Percentiles rank a stretch among this genome's conserved stretches.
phyloP scores from a whole-genome alignment of 805 yeast species.

The Aciculoconidium aculeatum region DNA sequence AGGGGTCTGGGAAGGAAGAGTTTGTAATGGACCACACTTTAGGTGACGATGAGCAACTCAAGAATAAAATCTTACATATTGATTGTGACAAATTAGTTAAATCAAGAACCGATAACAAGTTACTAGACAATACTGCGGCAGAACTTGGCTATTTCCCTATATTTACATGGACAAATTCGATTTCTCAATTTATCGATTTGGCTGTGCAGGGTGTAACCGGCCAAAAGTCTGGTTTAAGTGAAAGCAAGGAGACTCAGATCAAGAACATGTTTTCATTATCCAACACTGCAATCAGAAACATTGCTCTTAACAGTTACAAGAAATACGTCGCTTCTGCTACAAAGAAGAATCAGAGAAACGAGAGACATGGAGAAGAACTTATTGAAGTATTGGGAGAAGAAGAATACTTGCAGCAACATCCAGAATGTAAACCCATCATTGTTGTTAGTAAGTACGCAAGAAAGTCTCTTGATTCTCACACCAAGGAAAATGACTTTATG shows the following conservation, averaged over 20 bases:
- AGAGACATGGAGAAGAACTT: slow-evolving; percentile 17
- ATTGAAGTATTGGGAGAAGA: slow-evolving; percentile 56
- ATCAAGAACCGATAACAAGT: slow-evolving; percentile 65
- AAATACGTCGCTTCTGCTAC: slow-evolving; percentile 20
- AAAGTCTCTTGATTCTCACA: slow-evolving; percentile 35
- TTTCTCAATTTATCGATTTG: slow-evolving; percentile 75
- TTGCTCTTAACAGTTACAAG: slow-evolving; percentile 35
- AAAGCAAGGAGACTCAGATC: slow-evolving; percentile 73
- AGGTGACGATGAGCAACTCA: slow-evolving; percentile 39
- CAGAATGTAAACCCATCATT: slow-evolving; percentile 79
- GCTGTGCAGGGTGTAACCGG: slow-evolving; percentile 89
- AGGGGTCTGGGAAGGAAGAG: slow-evolving; percentile 90
- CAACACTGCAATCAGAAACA: slow-evolving; percentile 64
- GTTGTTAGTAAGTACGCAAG: slow-evolving; percentile 71
- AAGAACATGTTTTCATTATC: slow-evolving; percentile 74
- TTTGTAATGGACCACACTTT: slow-evolving; percentile 66
- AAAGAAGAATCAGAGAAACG: slow-evolving; percentile 13
- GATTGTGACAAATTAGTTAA: slow-evolving; percentile 77
- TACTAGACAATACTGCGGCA: slow-evolving; percentile 61
- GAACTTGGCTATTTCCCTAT: slow-evolving; percentile 90
- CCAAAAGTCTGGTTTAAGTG: slow-evolving; percentile 86
- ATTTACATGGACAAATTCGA: slow-evolving; percentile 84
- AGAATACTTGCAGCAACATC: slow-evolving; percentile 77
- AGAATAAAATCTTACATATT: slow-evolving; percentile 51
- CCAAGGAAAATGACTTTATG: slow-evolving; percentile 50